Evolutionary conservation across 371 early-diverging fungal genomes (phyloP).

Genomic region (Mucor mucedo): DNA sequence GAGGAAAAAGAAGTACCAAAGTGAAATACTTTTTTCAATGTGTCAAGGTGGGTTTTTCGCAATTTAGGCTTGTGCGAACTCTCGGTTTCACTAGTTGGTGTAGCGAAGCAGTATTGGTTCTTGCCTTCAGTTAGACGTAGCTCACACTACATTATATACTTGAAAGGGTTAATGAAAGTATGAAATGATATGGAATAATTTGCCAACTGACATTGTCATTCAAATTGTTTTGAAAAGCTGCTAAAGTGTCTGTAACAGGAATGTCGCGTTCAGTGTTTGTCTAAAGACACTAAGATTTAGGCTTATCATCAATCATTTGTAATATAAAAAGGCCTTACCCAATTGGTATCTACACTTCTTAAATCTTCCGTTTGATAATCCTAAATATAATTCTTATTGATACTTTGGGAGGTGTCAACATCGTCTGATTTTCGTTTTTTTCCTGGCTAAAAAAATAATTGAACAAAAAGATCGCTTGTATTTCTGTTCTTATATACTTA

Average conservation of each 20-base stretch:
- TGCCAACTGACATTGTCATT: conserved; percentile 13
- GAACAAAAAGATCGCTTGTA: conserved; percentile 15
- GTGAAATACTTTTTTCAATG: conserved; percentile 20
- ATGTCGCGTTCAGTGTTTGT: conserved; percentile 7
- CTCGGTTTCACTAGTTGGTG: conserved; percentile 9
- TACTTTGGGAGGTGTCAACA: conserved; percentile 18
- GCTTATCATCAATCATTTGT: conserved; percentile 18
- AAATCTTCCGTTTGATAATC: too few relatives aligned
- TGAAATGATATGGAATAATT: conserved; percentile 9
- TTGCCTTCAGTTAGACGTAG: conserved; percentile 13
- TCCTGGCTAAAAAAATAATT: conserved; percentile 15
- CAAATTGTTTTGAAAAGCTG: conserved; percentile 4
- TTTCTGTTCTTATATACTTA: conserved; percentile 15
- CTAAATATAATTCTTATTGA: too few relatives aligned
- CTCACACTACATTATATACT: conserved; percentile 19
- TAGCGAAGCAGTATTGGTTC: conserved; percentile 8
- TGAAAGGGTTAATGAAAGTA: conserved; percentile 21
- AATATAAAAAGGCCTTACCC: conserved; percentile 15
- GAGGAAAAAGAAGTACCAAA: conserved; percentile 24
- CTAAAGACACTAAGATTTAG: conserved; percentile 6
- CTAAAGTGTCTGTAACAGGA: conserved; percentile 4
- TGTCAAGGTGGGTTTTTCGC: conserved; percentile 21
- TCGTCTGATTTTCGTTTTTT: conserved; percentile 18
- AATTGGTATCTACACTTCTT: too few relatives aligned
- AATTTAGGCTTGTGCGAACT: conserved; percentile 18